Conservation (phyloP, 148 eudicot species). For the Nepenthes mirabilis region DNA sequence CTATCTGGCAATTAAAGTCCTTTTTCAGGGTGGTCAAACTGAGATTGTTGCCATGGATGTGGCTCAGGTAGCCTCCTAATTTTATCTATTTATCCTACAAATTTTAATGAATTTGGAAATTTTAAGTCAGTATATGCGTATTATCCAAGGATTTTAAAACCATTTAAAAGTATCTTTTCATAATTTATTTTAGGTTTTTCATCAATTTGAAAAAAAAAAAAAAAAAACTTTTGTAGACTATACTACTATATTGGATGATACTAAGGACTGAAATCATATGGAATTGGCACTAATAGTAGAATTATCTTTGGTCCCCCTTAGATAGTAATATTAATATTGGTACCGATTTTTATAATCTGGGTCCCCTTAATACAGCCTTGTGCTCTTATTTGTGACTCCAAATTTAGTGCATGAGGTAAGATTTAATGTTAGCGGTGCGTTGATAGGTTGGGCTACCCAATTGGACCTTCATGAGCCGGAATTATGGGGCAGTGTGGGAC, state of each 20-base stretch:
- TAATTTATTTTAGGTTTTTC: too few species aligned
- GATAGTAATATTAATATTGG: neutral
- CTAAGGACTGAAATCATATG: neutral
- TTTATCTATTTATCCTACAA: too few species aligned
- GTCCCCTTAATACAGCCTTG: too few species aligned
- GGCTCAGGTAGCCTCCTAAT: conserved; percentile 25
- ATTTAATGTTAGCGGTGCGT: neutral
- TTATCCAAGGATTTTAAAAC: too few species aligned
- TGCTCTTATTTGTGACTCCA: neutral
- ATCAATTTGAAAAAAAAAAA: too few species aligned
- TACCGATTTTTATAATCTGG: neutral
- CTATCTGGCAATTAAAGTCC: too few species aligned
- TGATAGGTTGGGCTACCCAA: conserved; percentile 43
- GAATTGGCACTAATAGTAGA: neutral
- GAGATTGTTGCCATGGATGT: conserved; percentile 51
- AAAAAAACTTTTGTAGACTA: too few species aligned
- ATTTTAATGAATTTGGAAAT: too few species aligned
- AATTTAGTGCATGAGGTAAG: neutral
- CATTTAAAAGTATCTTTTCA: too few species aligned
- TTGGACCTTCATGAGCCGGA: conserved; percentile 48
- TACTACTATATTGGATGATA: neutral
- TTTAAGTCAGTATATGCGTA: too few species aligned
- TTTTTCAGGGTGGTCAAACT: conserved; percentile 10
- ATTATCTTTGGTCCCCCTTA: neutral
- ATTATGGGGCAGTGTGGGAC: conserved; percentile 62